A percentile compares a stretch with the other conserved stretches of the same genome.
Evolutionary conservation across 75 land plant species (phyloP).

Genomic region (Selaginella moellendorffii): DNA sequence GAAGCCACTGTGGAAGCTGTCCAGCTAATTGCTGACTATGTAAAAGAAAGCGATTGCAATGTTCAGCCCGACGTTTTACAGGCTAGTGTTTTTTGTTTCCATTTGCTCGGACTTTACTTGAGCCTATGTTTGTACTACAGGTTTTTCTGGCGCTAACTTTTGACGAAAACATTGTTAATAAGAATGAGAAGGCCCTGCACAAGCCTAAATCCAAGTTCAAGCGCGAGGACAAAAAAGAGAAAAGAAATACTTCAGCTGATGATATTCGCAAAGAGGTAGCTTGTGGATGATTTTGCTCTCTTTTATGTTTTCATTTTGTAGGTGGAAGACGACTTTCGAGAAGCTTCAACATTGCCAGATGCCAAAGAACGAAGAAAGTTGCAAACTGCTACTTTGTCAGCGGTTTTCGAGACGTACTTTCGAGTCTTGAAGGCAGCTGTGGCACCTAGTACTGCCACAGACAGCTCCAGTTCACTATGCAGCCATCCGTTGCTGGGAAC

Average conservation of each 20-base stretch:
- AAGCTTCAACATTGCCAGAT: conserved; percentile 54
- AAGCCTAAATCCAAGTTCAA: conserved; percentile 27
- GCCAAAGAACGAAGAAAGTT: conserved; percentile 37
- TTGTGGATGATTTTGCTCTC: background rate
- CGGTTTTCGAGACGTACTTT: conserved; percentile 83
- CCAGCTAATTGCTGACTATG: conserved; percentile 65
- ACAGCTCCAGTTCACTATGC: too few species aligned
- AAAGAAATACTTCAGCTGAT: conserved; percentile 37
- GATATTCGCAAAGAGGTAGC: conserved; percentile 76
- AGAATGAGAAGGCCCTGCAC: conserved; percentile 15
- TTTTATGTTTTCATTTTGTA: conserved; percentile 13
- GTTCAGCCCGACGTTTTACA: conserved; percentile 73
- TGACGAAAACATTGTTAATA: conserved; percentile 66
- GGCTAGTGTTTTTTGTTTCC: conserved; percentile 22
- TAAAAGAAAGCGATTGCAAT: conserved; percentile 50
- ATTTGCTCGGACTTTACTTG: background rate
- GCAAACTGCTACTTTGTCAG: conserved; percentile 75
- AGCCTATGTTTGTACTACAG: conserved; percentile 19
- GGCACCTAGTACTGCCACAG: conserved; percentile 10
- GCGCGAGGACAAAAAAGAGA: conserved; percentile 38
- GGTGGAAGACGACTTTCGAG: conserved; percentile 78
- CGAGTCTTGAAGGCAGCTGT: conserved; percentile 65
- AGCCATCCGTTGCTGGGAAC: conserved; percentile 66
- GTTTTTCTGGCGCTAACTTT: conserved; percentile 59
- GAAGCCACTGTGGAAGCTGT: conserved; percentile 94